These are phyloP conservation scores for Acer negundo DNA, from an alignment of 345 rosid species.

Conservation along the genomic window DNA sequence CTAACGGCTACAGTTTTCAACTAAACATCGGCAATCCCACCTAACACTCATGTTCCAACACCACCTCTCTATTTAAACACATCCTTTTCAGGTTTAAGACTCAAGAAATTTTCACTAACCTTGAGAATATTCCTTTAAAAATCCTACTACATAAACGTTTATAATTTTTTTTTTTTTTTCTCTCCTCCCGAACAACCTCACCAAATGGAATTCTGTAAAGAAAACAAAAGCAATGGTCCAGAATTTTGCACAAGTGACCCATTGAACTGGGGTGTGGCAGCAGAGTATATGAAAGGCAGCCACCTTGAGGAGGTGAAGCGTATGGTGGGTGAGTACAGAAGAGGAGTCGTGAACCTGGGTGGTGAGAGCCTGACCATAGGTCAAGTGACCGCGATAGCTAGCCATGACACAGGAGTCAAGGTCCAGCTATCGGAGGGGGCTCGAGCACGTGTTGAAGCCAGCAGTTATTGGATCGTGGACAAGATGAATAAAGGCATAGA, in stretches of 20 bases:
- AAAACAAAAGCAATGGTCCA: constrained; percentile 14
- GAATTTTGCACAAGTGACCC: constrained; percentile 50
- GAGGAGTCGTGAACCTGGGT: constrained; percentile 57
- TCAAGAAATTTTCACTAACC: constrained; percentile 32
- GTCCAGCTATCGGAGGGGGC: constrained; percentile 61
- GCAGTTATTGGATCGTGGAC: constrained; percentile 87
- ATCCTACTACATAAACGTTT: background rate
- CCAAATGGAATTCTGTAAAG: constrained; percentile 19
- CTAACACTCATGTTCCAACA: constrained; percentile 14
- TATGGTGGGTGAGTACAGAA: constrained; percentile 72
- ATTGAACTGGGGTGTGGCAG: constrained; percentile 65
- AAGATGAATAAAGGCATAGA: constrained; percentile 76
- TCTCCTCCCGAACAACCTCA: background rate
- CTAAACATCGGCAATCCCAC: constrained; percentile 45
- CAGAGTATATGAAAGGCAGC: constrained; percentile 78
- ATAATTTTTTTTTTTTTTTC: background rate
- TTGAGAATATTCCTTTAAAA: constrained; percentile 29
- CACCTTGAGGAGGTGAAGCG: constrained; percentile 81
- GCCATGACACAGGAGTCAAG: constrained; percentile 30
- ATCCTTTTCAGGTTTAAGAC: background rate
- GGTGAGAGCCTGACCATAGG: constrained; percentile 78
- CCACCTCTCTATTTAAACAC: constrained; percentile 29
- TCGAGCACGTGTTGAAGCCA: constrained; percentile 62
- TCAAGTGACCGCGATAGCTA: constrained; percentile 67
- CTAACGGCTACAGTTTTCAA: constrained; percentile 42